Evolutionary conservation across 805 yeast species (phyloP).

Genomic region (Lipomyces chichibuensis): DNA sequence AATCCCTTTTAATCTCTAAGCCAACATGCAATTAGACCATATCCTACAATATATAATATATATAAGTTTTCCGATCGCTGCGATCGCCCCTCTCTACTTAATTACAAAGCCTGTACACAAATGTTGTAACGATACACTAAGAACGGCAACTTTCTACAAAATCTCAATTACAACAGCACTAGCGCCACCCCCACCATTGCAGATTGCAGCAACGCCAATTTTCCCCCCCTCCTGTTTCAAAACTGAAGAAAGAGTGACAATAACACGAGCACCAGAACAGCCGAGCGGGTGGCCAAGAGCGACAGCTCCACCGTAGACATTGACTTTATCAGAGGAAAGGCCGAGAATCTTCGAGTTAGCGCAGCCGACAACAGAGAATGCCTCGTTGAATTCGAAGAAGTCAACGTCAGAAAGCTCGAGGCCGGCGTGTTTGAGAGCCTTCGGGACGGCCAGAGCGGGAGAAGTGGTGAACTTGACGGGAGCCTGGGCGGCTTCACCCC

Average conservation of each 20-base stretch:
- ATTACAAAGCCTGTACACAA: not conserved
- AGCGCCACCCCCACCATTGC: slow-evolving; percentile 99
- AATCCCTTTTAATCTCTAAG: not conserved
- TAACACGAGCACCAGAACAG: slow-evolving; percentile 92
- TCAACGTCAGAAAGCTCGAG: slow-evolving; percentile 69
- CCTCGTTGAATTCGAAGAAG: slow-evolving; percentile 95
- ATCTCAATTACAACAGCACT: slow-evolving; percentile 73
- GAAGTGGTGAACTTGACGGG: slow-evolving; percentile 97
- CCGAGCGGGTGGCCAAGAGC: slow-evolving; percentile 97
- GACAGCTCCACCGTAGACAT: slow-evolving; percentile 96
- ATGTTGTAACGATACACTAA: not conserved
- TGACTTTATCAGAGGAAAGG: slow-evolving; percentile 59
- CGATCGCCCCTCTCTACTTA: not conserved
- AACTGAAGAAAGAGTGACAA: slow-evolving; percentile 81
- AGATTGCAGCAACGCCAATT: slow-evolving; percentile 92
- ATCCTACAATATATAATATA: not conserved
- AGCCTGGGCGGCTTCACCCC: slow-evolving; percentile 98
- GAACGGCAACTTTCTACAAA: not conserved
- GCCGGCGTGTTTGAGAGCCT: slow-evolving; percentile 88
- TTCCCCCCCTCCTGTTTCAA: slow-evolving; percentile 83
- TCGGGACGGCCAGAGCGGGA: slow-evolving; percentile 92
- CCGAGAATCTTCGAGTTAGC: slow-evolving; percentile 76
- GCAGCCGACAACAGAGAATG: slow-evolving; percentile 93
- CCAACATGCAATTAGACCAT: not conserved
- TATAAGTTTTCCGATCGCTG: not conserved